Percentiles rank a stretch among this genome's conserved stretches.
Conservation (phyloP, 1,284 basidiomycete species). For the Malassezia sp. region DNA sequence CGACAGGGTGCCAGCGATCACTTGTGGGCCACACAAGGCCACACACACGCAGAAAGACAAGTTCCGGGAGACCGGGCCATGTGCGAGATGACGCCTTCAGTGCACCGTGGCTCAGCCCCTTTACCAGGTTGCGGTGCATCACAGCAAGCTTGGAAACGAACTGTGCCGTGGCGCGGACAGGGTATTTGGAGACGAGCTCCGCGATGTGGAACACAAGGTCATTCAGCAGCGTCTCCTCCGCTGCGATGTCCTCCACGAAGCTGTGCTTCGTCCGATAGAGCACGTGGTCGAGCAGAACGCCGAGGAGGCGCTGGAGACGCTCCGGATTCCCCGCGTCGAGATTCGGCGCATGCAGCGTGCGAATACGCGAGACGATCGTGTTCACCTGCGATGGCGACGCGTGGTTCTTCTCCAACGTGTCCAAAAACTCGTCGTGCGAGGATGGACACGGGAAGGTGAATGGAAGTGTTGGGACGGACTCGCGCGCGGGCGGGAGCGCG, state of each 20-base stretch:
- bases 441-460: constrained; percentile 83
- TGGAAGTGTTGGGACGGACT: constrained; percentile 52
- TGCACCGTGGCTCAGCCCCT: constrained; percentile 67
- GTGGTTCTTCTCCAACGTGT: constrained; percentile 61
- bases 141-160: constrained; percentile 72
- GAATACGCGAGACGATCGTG: constrained; percentile 77
- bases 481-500: constrained; percentile 1
- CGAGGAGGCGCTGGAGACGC: constrained; percentile 57
- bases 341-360: constrained; percentile 80
- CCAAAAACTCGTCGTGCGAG: constrained; percentile 75
- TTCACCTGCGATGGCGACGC: constrained; percentile 54
- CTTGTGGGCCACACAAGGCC: constrained; percentile 84
- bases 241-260: constrained; percentile 22
- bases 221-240: constrained; percentile 59
- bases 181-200: constrained; percentile 68
- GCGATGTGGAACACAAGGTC: constrained; percentile 69
- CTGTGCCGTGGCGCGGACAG: constrained; percentile 64
- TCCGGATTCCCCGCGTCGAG: constrained; percentile 79
- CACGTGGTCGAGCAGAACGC: constrained; percentile 81
- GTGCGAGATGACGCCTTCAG: constrained; percentile 60
- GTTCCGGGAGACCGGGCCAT: constrained; percentile 75
- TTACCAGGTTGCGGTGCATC: constrained; percentile 88
- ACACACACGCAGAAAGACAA: constrained; percentile 67
- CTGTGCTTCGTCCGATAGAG: constrained; percentile 52
- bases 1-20: constrained; percentile 80